phyloP scores from a whole-genome alignment of 495 filamentous ascomycete species.

The Corynascus novoguineensis region DNA sequence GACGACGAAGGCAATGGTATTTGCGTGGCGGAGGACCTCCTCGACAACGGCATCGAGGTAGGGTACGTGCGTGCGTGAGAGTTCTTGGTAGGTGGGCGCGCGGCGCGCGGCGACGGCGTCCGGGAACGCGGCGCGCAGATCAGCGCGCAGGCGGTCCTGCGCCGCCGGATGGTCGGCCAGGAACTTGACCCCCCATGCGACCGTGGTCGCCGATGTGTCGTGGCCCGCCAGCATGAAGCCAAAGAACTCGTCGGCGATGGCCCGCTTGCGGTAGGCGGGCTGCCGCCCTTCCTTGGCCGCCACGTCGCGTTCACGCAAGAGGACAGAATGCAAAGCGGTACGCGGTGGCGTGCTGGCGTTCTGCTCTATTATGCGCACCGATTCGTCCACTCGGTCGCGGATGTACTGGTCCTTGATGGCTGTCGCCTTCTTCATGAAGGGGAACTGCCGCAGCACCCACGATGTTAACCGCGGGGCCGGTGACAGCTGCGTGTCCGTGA shows the following conservation, averaged over 20 bases:
- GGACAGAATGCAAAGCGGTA: constrained; percentile 35
- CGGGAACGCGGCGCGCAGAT: constrained; percentile 17
- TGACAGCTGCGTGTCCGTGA: constrained; percentile 20
- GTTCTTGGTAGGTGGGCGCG: constrained; percentile 23
- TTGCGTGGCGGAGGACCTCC: constrained; percentile 23
- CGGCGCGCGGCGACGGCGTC: constrained; percentile 2
- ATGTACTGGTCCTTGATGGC: constrained; percentile 23
- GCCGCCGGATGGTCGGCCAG: constrained; percentile 25
- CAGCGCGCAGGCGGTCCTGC: constrained; percentile 25
- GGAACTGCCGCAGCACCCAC: constrained; percentile 15
- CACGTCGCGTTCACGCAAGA: constrained; percentile 31
- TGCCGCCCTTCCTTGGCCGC: constrained; percentile 29
- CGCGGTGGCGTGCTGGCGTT: not conserved
- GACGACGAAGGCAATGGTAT: constrained; percentile 16
- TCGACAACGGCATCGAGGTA: constrained; percentile 34
- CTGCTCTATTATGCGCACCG: constrained; percentile 17
- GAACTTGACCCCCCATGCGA: constrained; percentile 32
- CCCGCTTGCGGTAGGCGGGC: constrained; percentile 22
- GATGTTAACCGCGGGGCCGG: constrained; percentile 17
- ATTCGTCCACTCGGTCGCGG: constrained; percentile 20
- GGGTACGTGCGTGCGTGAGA: constrained; percentile 16
- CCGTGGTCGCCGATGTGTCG: constrained; percentile 25
- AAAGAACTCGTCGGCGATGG: constrained; percentile 34
- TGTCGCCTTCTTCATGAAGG: constrained; percentile 17
- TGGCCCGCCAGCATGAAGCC: constrained; percentile 30